phyloP scores from a whole-genome alignment of 2,329 filamentous ascomycete species.

The Paramyrothecium sp. region DNA sequence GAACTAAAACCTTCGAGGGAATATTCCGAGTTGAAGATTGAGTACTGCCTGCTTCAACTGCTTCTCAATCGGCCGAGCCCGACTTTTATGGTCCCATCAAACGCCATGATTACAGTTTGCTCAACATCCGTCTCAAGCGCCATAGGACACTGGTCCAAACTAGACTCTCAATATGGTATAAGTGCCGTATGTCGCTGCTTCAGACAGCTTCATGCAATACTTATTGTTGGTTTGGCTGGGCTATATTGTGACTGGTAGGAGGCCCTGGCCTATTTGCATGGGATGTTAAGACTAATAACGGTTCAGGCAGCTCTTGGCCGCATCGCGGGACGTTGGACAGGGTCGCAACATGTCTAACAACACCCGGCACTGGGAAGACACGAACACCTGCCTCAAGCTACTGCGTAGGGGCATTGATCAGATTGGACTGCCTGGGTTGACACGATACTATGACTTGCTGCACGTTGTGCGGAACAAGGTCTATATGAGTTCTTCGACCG shows the following conservation, averaged over 20 bases:
- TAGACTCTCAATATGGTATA: slow-evolving; percentile 12
- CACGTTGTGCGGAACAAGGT: background rate
- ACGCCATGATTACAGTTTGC: slow-evolving; percentile 16
- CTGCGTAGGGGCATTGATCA: background rate
- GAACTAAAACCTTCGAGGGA: slow-evolving; percentile 17
- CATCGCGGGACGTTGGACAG: background rate
- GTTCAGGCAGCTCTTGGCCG: background rate
- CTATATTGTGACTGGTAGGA: slow-evolving; percentile 22
- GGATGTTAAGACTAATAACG: background rate
- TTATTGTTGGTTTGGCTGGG: slow-evolving; percentile 17
- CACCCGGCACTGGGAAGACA: background rate
- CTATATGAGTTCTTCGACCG: background rate
- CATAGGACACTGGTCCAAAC: slow-evolving; percentile 15
- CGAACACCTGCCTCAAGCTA: background rate
- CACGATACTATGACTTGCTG: background rate
- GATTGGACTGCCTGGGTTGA: background rate
- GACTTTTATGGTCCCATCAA: slow-evolving; percentile 21
- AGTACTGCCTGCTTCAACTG: slow-evolving; percentile 17
- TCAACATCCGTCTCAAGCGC: slow-evolving; percentile 17
- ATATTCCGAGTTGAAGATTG: slow-evolving; percentile 19
- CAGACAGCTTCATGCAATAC: slow-evolving; percentile 15
- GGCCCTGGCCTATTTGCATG: background rate
- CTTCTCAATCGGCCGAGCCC: slow-evolving; percentile 17
- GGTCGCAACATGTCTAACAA: background rate
- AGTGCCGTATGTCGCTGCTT: slow-evolving; percentile 15